A percentile compares a stretch with the other conserved stretches of the same genome.
These are phyloP conservation scores for Ajuga chamaepitys DNA, from an alignment of 257 asterid genomes.

Conservation along the genomic window DNA sequence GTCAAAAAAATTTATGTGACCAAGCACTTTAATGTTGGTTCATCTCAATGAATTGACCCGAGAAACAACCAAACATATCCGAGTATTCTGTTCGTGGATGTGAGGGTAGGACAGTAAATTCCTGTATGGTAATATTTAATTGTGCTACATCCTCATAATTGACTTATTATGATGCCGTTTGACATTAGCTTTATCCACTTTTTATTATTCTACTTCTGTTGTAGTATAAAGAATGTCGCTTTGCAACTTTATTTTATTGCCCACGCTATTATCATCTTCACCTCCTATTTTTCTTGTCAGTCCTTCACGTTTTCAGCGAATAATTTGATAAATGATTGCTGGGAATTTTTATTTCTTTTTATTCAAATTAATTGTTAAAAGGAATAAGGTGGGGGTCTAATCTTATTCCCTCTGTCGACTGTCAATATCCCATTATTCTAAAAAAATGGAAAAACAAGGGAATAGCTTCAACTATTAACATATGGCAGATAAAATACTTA, in stretches of 20 bases:
- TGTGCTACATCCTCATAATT: conserved; percentile 5
- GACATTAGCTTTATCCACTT: conserved; percentile 11
- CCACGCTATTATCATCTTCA: neutral
- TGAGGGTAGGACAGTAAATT: neutral
- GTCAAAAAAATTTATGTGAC: too few species aligned
- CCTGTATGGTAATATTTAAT: neutral
- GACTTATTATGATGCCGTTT: conserved; percentile 7
- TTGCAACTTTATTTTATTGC: neutral
- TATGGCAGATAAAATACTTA: too few species aligned
- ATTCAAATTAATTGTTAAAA: neutral
- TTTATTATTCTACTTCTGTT: neutral
- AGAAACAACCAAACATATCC: too few species aligned
- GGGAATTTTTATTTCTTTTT: too few species aligned
- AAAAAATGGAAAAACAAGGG: too few species aligned
- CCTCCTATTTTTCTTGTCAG: neutral
- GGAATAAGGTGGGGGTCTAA: neutral
- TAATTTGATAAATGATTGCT: too few species aligned
- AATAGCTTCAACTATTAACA: too few species aligned
- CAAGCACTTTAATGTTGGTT: too few species aligned
- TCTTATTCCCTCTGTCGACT: neutral
- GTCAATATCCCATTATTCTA: too few species aligned
- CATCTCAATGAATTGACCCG: too few species aligned
- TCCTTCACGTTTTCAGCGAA: too few species aligned
- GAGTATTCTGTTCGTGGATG: conserved; percentile 5
- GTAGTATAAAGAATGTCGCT: neutral